Evolutionary conservation across 2,329 filamentous ascomycete genomes (phyloP).

Genomic region (Pochonia chlamydosporia): DNA sequence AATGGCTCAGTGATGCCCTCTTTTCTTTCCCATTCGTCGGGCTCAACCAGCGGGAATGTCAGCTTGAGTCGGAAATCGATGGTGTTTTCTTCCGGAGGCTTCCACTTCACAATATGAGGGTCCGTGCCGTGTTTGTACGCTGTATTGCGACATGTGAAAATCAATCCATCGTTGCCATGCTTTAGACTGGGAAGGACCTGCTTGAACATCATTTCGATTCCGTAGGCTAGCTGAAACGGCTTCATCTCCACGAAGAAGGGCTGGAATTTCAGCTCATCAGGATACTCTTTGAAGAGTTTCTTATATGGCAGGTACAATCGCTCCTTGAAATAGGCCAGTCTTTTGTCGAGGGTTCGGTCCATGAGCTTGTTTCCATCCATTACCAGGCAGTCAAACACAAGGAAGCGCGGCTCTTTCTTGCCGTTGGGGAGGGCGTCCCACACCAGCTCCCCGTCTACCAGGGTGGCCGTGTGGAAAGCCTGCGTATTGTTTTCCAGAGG

Average conservation of each 20-base stretch:
- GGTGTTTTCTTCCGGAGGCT: slow-evolving; percentile 90
- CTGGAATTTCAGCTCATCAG: slow-evolving; percentile 62
- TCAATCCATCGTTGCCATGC: slow-evolving; percentile 93
- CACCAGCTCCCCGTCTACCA: slow-evolving; percentile 92
- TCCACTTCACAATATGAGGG: slow-evolving; percentile 94
- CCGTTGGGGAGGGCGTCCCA: slow-evolving; percentile 70
- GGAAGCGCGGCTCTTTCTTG: slow-evolving; percentile 66
- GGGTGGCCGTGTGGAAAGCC: slow-evolving; percentile 70
- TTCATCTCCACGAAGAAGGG: slow-evolving; percentile 85
- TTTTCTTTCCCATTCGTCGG: slow-evolving; percentile 60
- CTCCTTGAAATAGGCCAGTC: slow-evolving; percentile 79
- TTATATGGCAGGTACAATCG: slow-evolving; percentile 68
- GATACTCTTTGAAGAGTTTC: slow-evolving; percentile 57
- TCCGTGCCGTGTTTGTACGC: slow-evolving; percentile 89
- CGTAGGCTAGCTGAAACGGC: slow-evolving; percentile 82
- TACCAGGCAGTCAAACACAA: slow-evolving; percentile 90
- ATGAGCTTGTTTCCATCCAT: slow-evolving; percentile 73
- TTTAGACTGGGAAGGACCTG: slow-evolving; percentile 75
- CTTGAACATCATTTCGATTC: slow-evolving; percentile 86
- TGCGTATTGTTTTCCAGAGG: slow-evolving; percentile 61
- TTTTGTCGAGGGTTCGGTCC: slow-evolving; percentile 77
- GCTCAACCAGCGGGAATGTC: slow-evolving; percentile 66
- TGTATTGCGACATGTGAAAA: slow-evolving; percentile 91
- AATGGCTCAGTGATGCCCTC: slow-evolving; percentile 59
- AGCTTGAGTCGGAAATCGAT: slow-evolving; percentile 84